Evolutionary conservation across 768 basidiomycete genomes (phyloP), one percentile per base, ranked within the genome.

Genomic region (Lactarius akahatsu): DNA sequence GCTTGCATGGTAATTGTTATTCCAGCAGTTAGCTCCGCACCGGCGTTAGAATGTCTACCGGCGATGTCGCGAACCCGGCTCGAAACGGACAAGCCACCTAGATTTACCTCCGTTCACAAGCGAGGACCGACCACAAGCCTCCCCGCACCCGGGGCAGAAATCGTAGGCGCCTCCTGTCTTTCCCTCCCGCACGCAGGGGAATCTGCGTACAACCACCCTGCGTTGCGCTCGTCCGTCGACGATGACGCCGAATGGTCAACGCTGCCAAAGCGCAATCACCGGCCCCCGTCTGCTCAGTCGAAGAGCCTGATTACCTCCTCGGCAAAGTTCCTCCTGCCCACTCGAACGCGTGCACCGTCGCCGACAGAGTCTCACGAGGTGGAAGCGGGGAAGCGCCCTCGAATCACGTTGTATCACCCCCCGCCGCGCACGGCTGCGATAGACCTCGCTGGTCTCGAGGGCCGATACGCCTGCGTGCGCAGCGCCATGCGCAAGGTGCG

Each of bases 161-260:
- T 50, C 26, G 20, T 59, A 41, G 57, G 40, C 36, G 11, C 60
- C 11, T 62, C 61, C n/a, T 4, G 4, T 10, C 57, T 28, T 45
- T 28, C 52, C 2, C 57, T 65, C 26, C 7, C 16, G n/a, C 16
- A 9, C 15, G n/a, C 18, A 55, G 30, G 50, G n/a, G 10, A 26
- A 26, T 67, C 68, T 13, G 65, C 65, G 1, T 69, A 69, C 38
- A 26, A 58, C 28, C 66, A 67, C 57, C 65, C 61, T 9, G 41
- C 60, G 10, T 32, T 69, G 23, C 47, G 38, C n/a, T 26, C 23
- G 23, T 4, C 56, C 40, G 23, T 28, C 2, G 65, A 67, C 34
- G 52, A 67, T 3, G 59, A 62, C 28, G 13, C 41, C 15, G 58
- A 63, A 23, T 69, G 68, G 68, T 67, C 68, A 15, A 69, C 68